Base-by-base conservation (phyloP, 2,329 filamentous ascomycete genomes). In the Calonectria pteridis region DNA sequence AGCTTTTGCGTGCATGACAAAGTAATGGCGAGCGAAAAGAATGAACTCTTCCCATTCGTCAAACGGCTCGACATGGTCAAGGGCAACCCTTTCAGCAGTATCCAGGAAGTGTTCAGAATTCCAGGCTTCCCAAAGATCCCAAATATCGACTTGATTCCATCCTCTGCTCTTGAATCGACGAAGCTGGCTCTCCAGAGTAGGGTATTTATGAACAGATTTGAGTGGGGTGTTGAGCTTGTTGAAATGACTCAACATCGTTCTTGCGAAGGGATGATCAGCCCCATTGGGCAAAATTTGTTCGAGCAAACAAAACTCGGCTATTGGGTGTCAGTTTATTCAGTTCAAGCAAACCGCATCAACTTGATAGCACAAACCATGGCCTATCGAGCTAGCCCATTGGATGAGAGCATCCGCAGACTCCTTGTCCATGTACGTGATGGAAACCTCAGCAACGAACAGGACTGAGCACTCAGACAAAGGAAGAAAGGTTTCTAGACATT, bases 41-140 rank as follows among this genome's bases (percentile, higher is more conserved):
- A 94, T 92, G 81, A 98, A 95, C 80, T 98, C 96, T 84, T 98
- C 96, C 95, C 95, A 98, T 84, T 98, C 96, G 83, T 98, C 96
- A 81, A 98, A 98, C 0, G 93, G 92, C 81, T 98, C 96, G 20
- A 95, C 84, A 0, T 85, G 81, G 78, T 98, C 93, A 18, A 98
- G 85, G 14, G 85, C 85, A 43, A 82, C 85, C 75, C 94, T 90
- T 74, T 94, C 89, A 1, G 88, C 84, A 1, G 88, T 80, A 7
- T 87, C 87, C 26, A 98, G 84, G 82, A 96, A 96, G 3, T 85
- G 81, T 18, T 91, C 86, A 76, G 94, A 91, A 14, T 89, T 91
- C 96, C 96, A 98, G 1, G 95, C 87, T 69, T 95, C 90, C 95
- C 96, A 98, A 14, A 98, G 86, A 78, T 93, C 94, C 82, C 90